Evolutionary conservation across 2,329 filamentous ascomycete genomes (phyloP).

Genomic region (Bisporella sp.): DNA sequence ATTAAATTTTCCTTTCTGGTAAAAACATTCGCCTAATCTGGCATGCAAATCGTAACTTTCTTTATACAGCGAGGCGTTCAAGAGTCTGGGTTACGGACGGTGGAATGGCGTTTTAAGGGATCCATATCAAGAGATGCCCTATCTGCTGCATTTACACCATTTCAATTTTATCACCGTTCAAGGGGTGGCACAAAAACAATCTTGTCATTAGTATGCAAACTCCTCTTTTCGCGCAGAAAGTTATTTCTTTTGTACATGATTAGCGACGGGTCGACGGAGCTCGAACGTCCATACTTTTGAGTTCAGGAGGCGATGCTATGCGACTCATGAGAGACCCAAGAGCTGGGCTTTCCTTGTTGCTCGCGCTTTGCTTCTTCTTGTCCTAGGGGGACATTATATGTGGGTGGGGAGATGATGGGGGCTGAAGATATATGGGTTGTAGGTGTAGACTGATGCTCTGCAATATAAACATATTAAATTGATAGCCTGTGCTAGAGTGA

Average conservation of each 20-base stretch:
- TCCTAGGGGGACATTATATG: not conserved
- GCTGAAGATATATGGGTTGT: not conserved
- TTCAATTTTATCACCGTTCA: conserved; percentile 2
- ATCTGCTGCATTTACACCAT: conserved; percentile 21
- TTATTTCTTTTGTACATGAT: conserved; percentile 12
- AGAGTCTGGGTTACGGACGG: not conserved
- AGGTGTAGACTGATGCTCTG: not conserved
- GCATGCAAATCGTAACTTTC: not conserved
- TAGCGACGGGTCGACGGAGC: not conserved
- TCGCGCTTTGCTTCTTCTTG: not conserved
- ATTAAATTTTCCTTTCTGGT: not conserved
- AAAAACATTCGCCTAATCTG: not conserved
- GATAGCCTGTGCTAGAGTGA: not conserved
- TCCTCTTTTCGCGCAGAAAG: not conserved
- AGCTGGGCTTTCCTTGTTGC: conserved; percentile 7
- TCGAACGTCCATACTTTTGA: not conserved
- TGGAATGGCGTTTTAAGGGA: no score
- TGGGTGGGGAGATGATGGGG: not conserved
- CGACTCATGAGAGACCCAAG: conserved; percentile 7
- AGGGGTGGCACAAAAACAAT: not conserved
- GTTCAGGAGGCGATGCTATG: not conserved
- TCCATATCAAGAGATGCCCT: conserved; percentile 3
- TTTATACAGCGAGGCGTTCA: conserved; percentile 8
- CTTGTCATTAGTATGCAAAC: conserved; percentile 3
- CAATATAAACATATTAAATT: not conserved